Base-by-base conservation (phyloP, 352 stramenopile genomes). In the Globisporangium recalcitrans region DNA sequence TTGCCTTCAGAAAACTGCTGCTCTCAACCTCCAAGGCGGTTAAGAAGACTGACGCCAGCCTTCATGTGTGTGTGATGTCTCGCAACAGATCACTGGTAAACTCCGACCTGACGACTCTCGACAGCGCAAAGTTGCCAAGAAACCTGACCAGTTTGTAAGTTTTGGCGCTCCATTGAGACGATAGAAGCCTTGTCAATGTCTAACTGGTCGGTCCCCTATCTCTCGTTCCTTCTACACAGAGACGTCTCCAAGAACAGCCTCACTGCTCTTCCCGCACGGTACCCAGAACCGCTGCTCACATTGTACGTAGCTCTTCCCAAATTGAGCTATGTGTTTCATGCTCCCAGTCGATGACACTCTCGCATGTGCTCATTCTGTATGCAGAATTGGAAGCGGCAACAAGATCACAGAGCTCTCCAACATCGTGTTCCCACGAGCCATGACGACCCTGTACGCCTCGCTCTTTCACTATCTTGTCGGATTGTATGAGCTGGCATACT, bases 121-220 rank as follows among this genome's bases (percentile, higher is more conserved):
- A 82, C 14, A 67, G 64, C 19, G 65, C 74, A 51, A 71, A 65
- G 24, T 72, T 90, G 21, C 82, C 82, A 7, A 34, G 59, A 31
- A 80, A 64, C 22, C 52, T 92, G 32, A 63, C 75, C 29, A 84
- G 78, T 48, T 62, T 90, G 74, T 87, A 75, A 67, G 80, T 34
- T 5, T 16, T 27, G n/a, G 13, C 26, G 11, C 26, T 26, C 46
- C 1, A 40, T 13, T 19, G 19, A 10, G 10, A 16, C 5, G 16
- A 10, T 29, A 9, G 13, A 27, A 2, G 26, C 1, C 11, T 31
- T 31, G 11, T 22, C 1, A 44, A 42, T 14, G 27, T 36, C 9
- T 24, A 32, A 27, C 24, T 27, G 1, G 36, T 21, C 11, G 0
- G 7, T 16, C 8, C 21, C 8, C 29, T 31, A 2, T 44, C 4